These are phyloP conservation scores for Martensiomyces pterosporus DNA, from an alignment of 192 early-diverging fungal genomes.

Conservation along the genomic window DNA sequence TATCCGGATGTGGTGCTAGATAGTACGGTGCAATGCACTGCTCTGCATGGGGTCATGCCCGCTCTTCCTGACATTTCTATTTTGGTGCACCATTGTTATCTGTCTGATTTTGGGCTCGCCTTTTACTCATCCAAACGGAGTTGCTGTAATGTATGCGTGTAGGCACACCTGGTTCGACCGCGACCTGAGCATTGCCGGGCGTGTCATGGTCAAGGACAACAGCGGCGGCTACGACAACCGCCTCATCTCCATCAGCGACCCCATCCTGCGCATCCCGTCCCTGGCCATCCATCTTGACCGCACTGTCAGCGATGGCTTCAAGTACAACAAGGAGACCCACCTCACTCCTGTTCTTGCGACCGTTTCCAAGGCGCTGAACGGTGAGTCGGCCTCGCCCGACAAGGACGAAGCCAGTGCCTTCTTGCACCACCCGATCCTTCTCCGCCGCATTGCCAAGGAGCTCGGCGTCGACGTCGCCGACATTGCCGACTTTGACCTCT, in stretches of 20 bases:
- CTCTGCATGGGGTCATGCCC: no score
- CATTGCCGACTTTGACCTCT: constrained; percentile 96
- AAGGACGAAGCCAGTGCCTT: constrained; percentile 13
- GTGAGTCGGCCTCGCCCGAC: constrained; percentile 3
- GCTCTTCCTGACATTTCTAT: no score
- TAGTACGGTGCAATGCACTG: no score
- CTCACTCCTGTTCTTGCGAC: constrained; percentile 84
- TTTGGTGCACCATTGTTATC: no score
- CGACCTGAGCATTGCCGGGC: constrained; percentile 92
- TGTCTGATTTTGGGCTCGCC: no score
- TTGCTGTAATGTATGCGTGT: no score
- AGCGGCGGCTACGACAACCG: constrained; percentile 68
- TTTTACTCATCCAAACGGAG: no score
- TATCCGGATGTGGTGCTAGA: no score
- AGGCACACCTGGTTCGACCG: constrained; percentile 99
- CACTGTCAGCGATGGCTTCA: constrained; percentile 71
- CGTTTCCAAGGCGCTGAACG: constrained; percentile 56
- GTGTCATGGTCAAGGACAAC: constrained; percentile 74
- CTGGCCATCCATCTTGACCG: constrained; percentile 96
- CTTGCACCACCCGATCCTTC: constrained; percentile 84
- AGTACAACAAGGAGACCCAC: constrained; percentile 94
- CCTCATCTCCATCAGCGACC: constrained; percentile 76
- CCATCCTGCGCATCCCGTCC: constrained; percentile 93
- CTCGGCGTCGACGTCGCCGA: constrained; percentile 56
- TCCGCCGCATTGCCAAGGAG: constrained; percentile 74